phyloP scores from a whole-genome alignment of 805 yeast species.

The Kluyveromyces nonfermentans region DNA sequence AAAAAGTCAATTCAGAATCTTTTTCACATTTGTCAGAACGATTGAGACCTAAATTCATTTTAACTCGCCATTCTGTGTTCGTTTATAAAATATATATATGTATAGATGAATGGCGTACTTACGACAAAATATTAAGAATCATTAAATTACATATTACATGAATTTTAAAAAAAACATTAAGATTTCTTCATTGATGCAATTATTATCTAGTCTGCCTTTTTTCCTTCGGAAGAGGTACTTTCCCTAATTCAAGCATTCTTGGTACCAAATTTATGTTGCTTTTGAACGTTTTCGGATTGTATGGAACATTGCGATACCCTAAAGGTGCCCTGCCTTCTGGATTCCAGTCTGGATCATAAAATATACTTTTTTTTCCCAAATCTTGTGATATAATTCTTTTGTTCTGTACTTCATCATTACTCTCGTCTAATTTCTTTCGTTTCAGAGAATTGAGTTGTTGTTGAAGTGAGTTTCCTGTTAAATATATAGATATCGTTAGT shows the following conservation, averaged over 20 bases:
- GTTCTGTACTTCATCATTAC: slow-evolving; percentile 15
- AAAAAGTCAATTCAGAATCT: background rate
- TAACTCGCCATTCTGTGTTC: background rate
- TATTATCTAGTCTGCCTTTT: no score
- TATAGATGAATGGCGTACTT: slow-evolving; percentile 2
- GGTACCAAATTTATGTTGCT: slow-evolving; percentile 11
- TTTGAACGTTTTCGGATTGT: slow-evolving; percentile 25
- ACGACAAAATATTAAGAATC: background rate
- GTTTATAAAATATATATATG: background rate
- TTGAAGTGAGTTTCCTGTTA: slow-evolving; percentile 12
- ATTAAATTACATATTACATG: background rate
- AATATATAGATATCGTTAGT: background rate
- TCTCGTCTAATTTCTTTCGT: slow-evolving; percentile 20
- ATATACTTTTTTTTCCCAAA: slow-evolving; percentile 43
- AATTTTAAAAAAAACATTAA: no score
- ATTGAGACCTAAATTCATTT: background rate
- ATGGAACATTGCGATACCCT: slow-evolving; percentile 21
- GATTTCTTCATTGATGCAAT: no score
- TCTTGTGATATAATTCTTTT: slow-evolving; percentile 8
- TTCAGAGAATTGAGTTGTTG: slow-evolving; percentile 8
- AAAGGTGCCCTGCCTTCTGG: slow-evolving; percentile 48
- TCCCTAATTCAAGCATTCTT: slow-evolving; percentile 13
- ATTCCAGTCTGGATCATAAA: slow-evolving; percentile 59
- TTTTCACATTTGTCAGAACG: background rate
- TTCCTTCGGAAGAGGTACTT: slow-evolving; percentile 26